A percentile compares a stretch with the other conserved stretches of the same genome.
Evolutionary conservation across 1,139 yeast genomes (phyloP).

Genomic region (Geotrichum citri-aurantii): DNA sequence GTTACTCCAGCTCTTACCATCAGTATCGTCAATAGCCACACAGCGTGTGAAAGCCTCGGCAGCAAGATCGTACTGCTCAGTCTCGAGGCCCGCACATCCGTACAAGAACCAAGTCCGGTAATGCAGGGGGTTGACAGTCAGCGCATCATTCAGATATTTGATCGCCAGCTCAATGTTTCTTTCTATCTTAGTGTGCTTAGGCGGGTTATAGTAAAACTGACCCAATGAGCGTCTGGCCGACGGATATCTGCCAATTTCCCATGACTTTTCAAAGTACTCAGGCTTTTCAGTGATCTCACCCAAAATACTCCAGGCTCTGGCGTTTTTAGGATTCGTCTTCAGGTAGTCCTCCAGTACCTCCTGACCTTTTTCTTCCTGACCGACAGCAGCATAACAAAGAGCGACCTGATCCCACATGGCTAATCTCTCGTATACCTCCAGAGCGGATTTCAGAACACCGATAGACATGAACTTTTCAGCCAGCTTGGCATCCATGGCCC

Average conservation of each 20-base stretch:
- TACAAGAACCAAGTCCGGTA: conserved; percentile 87
- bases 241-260: conserved; percentile 79
- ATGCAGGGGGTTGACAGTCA: conserved; percentile 68
- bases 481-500: conserved; percentile 75
- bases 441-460: conserved; percentile 81
- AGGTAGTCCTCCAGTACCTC: conserved; percentile 53
- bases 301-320: conserved; percentile 74
- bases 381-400: conserved; percentile 82
- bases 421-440: conserved; percentile 80
- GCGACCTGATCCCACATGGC: conserved; percentile 80
- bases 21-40: conserved; percentile 77
- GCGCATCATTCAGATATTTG: conserved; percentile 65
- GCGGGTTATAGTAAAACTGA: conserved; percentile 63
- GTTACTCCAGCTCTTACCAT: conserved; percentile 90
- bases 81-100: conserved; percentile 84
- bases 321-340: conserved; percentile 59
- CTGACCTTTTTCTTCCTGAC: conserved; percentile 64
- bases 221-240: conserved; percentile 85
- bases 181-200: conserved; percentile 46
- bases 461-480: conserved; percentile 87
- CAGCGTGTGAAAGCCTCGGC: conserved; percentile 93
- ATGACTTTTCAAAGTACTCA: conserved; percentile 70
- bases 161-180: conserved; percentile 55
- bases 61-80: conserved; percentile 66
- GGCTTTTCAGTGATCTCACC: conserved; percentile 87